Evolutionary conservation across 139 green algal species (phyloP), one percentile per base, ranked within the genome.

Genomic region (Chlamydomonas eustigma): DNA sequence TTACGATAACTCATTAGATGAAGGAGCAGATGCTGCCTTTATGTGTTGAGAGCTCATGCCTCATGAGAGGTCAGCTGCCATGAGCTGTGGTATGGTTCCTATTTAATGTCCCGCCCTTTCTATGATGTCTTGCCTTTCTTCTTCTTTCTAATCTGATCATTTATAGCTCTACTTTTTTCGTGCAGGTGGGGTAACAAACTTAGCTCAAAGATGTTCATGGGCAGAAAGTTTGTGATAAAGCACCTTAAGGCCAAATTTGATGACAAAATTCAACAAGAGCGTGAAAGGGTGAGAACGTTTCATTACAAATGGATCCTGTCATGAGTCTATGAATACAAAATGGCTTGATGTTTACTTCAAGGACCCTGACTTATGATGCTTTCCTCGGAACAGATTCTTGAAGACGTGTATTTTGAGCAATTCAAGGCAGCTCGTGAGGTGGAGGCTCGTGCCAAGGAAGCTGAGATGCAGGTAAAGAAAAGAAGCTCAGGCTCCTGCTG

Each of bases 181-280:
- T 67, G 51, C 86, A 94, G 89, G 82, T 97, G 92, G 92, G 92
- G 90, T 68, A 92, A 87, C 81, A 92, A 86, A 66, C 76, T 97
- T 37, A 91, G 85, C 79, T 86, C 72, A 69, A 96, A 96, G 83
- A 76, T 96, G 78, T 97, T 97, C 64, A 79, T 96, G 50, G 92
- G 77, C 25, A 88, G 85, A 51, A 89, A 94, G 39, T 97, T 94
- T 84, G 93, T 97, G 51, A 63, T 95, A 4, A 97, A 97, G 85
- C 93, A 97, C 81, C 91, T 97, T 50, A 83, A 83, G 32, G 86
- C 84, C 51, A 97, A 97, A 87, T 92, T 97, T 76, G 76, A 79
- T 2, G 79, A 90, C 8, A 84, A 89, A 68, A 28, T 97, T 64
- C 80, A 91, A 4, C 80, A 73, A 24, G 79, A 91, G 81, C 83